These are phyloP conservation scores for Ophiostoma novo-ulmi DNA, from an alignment of 2,329 filamentous ascomycete species.

Conservation along the genomic window DNA sequence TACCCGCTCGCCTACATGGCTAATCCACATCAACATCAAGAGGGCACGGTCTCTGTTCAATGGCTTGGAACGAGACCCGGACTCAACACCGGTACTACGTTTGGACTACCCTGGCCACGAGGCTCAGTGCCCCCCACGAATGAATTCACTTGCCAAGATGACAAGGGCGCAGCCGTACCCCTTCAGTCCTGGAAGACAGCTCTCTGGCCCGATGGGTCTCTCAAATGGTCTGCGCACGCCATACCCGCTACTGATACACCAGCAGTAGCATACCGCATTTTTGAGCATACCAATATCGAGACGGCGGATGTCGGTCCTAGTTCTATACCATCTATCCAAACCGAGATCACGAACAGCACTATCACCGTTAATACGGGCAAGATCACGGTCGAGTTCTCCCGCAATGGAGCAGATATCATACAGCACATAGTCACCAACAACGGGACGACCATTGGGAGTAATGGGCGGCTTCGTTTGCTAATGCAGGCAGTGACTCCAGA, in stretches of 20 bases:
- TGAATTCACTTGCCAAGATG: background rate
- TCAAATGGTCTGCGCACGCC: constrained; percentile 3
- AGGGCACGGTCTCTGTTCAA: background rate
- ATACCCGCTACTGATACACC: background rate
- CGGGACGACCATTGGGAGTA: background rate
- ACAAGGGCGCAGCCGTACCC: background rate
- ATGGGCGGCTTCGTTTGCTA: background rate
- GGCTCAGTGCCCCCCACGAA: background rate
- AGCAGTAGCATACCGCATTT: background rate
- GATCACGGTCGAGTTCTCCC: background rate
- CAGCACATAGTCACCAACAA: background rate
- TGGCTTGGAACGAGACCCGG: background rate
- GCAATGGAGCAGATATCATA: background rate
- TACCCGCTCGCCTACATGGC: background rate
- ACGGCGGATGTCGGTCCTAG: too few species aligned
- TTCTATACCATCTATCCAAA: background rate
- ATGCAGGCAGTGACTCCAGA: background rate
- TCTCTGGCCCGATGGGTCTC: background rate
- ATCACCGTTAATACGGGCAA: background rate
- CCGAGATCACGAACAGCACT: background rate
- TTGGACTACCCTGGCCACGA: constrained; percentile 5
- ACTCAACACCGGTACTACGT: background rate
- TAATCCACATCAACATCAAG: background rate
- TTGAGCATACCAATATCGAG: background rate
- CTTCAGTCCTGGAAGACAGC: constrained; percentile 6